Percentiles rank a stretch among this genome's conserved stretches.
phyloP scores from a whole-genome alignment of 805 yeast genomes.

The Peterozyma toletana region DNA sequence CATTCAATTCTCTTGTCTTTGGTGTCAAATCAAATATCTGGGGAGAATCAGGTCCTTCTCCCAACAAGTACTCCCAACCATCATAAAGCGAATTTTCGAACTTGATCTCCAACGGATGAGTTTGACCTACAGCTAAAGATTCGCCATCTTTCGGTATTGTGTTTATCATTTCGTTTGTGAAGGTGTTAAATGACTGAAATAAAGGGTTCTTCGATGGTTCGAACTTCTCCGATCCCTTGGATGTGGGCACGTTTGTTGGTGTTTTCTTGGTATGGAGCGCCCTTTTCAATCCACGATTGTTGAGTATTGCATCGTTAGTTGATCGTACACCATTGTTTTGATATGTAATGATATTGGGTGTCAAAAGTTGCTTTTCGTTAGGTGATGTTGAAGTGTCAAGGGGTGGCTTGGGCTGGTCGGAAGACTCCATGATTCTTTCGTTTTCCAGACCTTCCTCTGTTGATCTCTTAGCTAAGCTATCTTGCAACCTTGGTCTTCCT shows the following conservation, averaged over 20 bases:
- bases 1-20: constrained; percentile 1
- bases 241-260: no score
- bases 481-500: constrained; percentile 33
- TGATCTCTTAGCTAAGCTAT: constrained; percentile 20
- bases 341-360: not conserved
- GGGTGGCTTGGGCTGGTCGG: not conserved
- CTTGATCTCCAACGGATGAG: constrained; percentile 7
- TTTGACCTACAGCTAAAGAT: constrained; percentile 9
- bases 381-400: no score
- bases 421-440: not conserved
- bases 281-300: no score
- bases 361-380: not conserved
- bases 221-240: no score
- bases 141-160: not conserved
- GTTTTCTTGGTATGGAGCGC: no score
- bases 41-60: not conserved
- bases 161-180: not conserved
- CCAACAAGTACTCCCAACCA: constrained; percentile 22
- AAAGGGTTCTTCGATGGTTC: no score
- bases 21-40: not conserved
- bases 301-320: no score
- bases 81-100: constrained; percentile 23
- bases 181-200: not conserved
- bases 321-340: no score
- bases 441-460: not conserved